A percentile compares a stretch with the other conserved stretches of the same genome.
These are phyloP conservation scores for Blastobotrys illinoisensis DNA, from an alignment of 1,139 yeast species.

Conservation along the genomic window DNA sequence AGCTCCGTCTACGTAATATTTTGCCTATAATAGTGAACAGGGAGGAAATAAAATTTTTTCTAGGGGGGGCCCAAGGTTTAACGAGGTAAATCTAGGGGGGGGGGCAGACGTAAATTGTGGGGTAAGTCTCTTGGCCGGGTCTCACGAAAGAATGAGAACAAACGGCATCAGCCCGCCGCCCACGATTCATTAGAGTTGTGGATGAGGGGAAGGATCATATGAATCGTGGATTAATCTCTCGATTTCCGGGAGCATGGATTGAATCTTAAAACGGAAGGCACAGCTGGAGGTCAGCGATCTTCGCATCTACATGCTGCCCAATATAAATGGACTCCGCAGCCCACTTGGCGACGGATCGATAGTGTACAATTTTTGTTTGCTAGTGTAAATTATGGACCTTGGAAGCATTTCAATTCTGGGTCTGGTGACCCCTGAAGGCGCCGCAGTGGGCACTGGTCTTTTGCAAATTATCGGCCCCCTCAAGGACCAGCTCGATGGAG, in stretches of 20 bases:
- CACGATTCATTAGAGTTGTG: not conserved
- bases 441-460: conserved; percentile 20
- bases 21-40: too few relatives aligned
- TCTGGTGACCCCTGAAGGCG: conserved; percentile 22
- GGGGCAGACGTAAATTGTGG: not conserved
- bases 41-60: too few relatives aligned
- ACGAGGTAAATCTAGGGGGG: too few relatives aligned
- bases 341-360: too few relatives aligned
- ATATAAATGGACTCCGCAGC: not conserved
- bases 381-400: not conserved
- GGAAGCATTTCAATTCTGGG: conserved; percentile 7
- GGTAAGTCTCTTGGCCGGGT: not conserved
- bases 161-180: not conserved
- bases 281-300: not conserved
- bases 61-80: too few relatives aligned
- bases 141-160: too few relatives aligned
- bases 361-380: too few relatives aligned
- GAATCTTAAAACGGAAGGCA: not conserved
- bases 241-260: not conserved
- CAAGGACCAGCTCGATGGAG: conserved; percentile 8
- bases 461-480: conserved; percentile 9
- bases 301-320: not conserved
- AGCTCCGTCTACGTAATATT: too few relatives aligned
- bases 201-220: not conserved
- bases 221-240: not conserved